phyloP scores from a whole-genome alignment of 2,329 filamentous ascomycete genomes.

The Nemania bipapillata region DNA sequence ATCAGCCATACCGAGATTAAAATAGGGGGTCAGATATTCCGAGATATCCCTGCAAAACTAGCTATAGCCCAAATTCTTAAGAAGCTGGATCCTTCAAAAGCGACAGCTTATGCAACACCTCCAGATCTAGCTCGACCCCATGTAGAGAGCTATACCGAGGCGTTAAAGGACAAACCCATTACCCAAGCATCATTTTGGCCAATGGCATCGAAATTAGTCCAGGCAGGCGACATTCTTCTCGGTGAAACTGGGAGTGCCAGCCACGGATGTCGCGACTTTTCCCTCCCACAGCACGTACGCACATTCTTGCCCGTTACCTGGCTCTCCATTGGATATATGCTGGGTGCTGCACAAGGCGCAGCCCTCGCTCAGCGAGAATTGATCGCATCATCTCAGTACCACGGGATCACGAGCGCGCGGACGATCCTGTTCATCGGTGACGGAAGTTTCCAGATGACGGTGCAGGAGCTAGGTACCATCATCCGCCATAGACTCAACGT shows the following conservation, averaged over 20 bases:
- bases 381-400: conserved; percentile 46
- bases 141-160: conserved; percentile 36
- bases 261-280: conserved; percentile 63
- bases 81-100: conserved; percentile 41
- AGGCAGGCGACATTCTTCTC: conserved; percentile 65
- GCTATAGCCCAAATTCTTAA: conserved; percentile 42
- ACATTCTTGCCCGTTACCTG: conserved; percentile 65
- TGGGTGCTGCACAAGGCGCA: conserved; percentile 66
- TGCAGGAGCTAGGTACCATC: conserved; percentile 73
- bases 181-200: conserved; percentile 63
- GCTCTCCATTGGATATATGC: conserved; percentile 70
- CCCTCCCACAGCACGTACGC: conserved; percentile 60
- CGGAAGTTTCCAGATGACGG: conserved; percentile 73
- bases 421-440: conserved; percentile 71
- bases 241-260: conserved; percentile 68
- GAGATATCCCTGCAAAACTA: conserved; percentile 46
- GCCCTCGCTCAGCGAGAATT: conserved; percentile 65
- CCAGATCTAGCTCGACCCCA: conserved; percentile 47
- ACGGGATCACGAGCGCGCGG: conserved; percentile 52
- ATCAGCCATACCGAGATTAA: conserved; percentile 52
- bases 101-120: conserved; percentile 44
- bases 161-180: conserved; percentile 52
- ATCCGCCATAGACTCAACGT: conserved; percentile 64
- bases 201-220: conserved; percentile 59
- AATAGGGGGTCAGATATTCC: conserved; percentile 49